Evolutionary conservation across 176 grass and related monocot species (phyloP).

Genomic region (Ensete glaucum): DNA sequence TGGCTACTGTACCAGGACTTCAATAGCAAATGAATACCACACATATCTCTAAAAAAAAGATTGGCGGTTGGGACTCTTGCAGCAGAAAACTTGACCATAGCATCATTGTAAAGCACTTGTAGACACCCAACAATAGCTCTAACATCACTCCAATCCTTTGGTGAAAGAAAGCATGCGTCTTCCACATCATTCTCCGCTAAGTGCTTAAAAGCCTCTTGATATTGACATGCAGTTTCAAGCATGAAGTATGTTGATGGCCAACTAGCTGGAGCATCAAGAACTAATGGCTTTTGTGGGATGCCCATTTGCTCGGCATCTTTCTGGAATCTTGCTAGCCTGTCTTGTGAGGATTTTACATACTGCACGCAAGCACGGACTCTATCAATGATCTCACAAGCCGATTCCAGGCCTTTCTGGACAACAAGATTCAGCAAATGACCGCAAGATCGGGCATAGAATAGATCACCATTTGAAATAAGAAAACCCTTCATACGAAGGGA

Average conservation of each 20-base stretch:
- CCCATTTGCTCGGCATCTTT: constrained; percentile 50
- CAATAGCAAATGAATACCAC: constrained; percentile 84
- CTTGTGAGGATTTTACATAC: constrained; percentile 74
- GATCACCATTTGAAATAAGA: constrained; percentile 59
- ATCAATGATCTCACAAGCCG: constrained; percentile 41
- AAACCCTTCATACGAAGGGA: constrained; percentile 51
- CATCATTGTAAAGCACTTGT: constrained; percentile 67
- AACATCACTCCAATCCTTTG: constrained; percentile 76
- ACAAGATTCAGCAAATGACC: constrained; percentile 67
- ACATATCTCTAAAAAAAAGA: constrained; percentile 92
- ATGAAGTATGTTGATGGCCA: constrained; percentile 77
- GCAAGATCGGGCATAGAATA: constrained; percentile 75
- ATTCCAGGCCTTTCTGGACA: constrained; percentile 74
- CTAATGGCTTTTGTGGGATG: constrained; percentile 56
- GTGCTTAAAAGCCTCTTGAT: constrained; percentile 57
- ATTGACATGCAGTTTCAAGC: constrained; percentile 89
- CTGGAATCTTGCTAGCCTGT: constrained; percentile 65
- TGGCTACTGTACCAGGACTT: constrained; percentile 74
- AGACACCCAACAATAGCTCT: constrained; percentile 85
- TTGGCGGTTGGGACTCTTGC: constrained; percentile 68
- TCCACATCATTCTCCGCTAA: constrained; percentile 60
- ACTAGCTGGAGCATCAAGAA: constrained; percentile 73
- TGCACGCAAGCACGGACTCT: constrained; percentile 63
- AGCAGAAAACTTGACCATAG: constrained; percentile 69
- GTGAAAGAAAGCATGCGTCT: constrained; percentile 46